These are phyloP conservation scores for Priceomyces fermenticarens DNA, from an alignment of 805 yeast species.

Conservation along the genomic window DNA sequence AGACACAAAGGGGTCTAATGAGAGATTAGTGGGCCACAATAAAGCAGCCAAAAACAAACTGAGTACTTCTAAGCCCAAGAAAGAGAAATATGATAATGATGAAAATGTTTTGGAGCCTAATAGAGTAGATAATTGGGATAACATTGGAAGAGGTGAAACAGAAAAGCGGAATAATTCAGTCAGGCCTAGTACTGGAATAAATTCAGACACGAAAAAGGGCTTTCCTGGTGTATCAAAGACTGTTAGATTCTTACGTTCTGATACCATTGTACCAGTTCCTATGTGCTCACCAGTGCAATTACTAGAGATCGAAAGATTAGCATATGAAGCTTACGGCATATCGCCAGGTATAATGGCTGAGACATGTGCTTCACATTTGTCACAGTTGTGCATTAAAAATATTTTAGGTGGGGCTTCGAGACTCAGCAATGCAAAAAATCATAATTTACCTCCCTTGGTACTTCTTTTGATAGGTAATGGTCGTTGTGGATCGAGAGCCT, in stretches of 20 bases:
- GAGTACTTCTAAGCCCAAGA: constrained; percentile 15
- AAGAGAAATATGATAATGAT: constrained; percentile 58
- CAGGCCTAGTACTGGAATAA: neutral
- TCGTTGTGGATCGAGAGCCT: constrained; percentile 68
- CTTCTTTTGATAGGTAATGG: constrained; percentile 71
- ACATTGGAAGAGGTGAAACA: constrained; percentile 22
- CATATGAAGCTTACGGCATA: constrained; percentile 49
- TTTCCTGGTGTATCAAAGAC: constrained; percentile 8
- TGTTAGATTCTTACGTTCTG: constrained; percentile 17
- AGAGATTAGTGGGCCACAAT: constrained; percentile 75
- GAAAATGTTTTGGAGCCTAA: constrained; percentile 65
- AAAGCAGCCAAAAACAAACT: constrained; percentile 28
- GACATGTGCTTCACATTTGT: constrained; percentile 65
- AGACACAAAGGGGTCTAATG: constrained; percentile 58
- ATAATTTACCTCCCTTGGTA: constrained; percentile 77
- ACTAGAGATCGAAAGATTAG: constrained; percentile 65
- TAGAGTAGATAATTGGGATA: constrained; percentile 54
- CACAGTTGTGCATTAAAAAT: constrained; percentile 50
- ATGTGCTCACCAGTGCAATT: constrained; percentile 76
- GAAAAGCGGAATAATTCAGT: constrained; percentile 5
- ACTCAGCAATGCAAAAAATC: constrained; percentile 56
- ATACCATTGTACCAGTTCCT: constrained; percentile 40
- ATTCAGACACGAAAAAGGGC: constrained; percentile 14
- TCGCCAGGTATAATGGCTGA: constrained; percentile 52
- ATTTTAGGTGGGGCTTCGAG: constrained; percentile 69